Percentiles rank a stretch among this genome's conserved stretches.
These are phyloP conservation scores for Globisporangium acanthophoron DNA, from an alignment of 352 stramenopile species.

Conservation along the genomic window DNA sequence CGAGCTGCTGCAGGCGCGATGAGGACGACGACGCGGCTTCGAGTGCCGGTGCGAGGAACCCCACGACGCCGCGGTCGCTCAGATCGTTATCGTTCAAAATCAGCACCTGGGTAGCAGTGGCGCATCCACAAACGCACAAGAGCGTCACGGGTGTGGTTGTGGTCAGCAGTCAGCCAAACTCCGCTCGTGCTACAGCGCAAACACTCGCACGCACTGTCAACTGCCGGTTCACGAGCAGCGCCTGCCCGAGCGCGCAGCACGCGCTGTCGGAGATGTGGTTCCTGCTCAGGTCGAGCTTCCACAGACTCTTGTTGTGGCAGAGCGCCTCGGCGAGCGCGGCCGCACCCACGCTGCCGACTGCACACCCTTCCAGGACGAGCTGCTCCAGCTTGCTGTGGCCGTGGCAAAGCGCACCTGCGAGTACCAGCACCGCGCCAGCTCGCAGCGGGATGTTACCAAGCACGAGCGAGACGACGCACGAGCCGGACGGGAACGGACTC, in stretches of 20 bases:
- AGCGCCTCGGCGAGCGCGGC: constrained; percentile 46
- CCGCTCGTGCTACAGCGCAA: too few species aligned
- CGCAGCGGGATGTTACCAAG: constrained; percentile 47
- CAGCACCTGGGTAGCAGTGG: constrained; percentile 23
- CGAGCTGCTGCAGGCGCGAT: constrained; percentile 40
- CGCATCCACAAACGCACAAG: background rate
- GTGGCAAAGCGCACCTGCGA: constrained; percentile 42
- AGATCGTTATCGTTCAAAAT: constrained; percentile 45
- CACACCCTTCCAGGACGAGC: constrained; percentile 64
- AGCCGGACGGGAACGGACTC: constrained; percentile 24
- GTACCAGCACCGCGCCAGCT: constrained; percentile 24
- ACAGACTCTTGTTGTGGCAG: constrained; percentile 37
- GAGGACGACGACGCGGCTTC: constrained; percentile 10
- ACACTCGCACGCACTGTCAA: constrained; percentile 21
- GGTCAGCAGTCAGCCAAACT: background rate
- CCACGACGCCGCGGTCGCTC: constrained; percentile 50
- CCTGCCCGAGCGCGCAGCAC: constrained; percentile 27
- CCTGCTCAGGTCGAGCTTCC: constrained; percentile 68
- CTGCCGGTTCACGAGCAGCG: constrained; percentile 27
- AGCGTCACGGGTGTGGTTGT: background rate
- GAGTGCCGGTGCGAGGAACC: constrained; percentile 40
- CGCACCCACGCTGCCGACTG: constrained; percentile 42
- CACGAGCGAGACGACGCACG: constrained; percentile 45
- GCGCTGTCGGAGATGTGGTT: constrained; percentile 60
- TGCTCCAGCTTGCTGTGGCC: constrained; percentile 52